Percentiles rank a stretch among this genome's conserved stretches.
Evolutionary conservation across 169 alveolate species (phyloP).

Genomic region (Theileria sp.): DNA sequence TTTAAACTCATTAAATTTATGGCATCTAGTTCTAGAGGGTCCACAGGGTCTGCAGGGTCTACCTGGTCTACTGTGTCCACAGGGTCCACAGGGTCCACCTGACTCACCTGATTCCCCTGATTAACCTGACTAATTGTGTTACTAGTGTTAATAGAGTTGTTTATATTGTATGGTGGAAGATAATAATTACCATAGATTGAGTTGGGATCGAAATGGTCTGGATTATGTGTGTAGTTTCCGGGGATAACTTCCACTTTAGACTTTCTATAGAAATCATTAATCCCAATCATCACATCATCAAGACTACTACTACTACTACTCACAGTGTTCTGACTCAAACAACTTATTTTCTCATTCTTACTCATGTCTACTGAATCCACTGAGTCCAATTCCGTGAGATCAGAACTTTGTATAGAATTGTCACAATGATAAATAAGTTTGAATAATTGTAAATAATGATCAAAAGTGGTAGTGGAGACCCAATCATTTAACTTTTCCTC

Average conservation of each 20-base stretch:
- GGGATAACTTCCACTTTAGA: background rate
- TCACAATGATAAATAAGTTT: background rate
- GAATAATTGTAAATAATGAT: conserved; percentile 6
- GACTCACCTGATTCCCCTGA: too few species aligned
- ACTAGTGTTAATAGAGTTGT: too few species aligned
- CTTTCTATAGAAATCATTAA: background rate
- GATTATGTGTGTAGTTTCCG: background rate
- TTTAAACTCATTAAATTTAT: background rate
- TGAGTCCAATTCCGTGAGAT: too few species aligned
- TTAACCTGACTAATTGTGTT: too few species aligned
- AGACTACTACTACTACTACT: background rate
- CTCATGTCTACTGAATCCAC: background rate
- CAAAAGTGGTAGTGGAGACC: conserved; percentile 40
- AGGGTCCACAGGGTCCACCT: too few species aligned
- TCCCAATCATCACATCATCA: background rate
- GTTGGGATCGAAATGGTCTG: conserved; percentile 26
- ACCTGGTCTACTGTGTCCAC: too few species aligned
- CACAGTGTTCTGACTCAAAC: background rate
- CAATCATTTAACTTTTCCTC: conserved; percentile 43
- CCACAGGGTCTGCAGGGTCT: too few species aligned
- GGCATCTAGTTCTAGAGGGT: too few species aligned
- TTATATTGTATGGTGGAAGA: background rate
- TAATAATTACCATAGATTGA: conserved; percentile 53
- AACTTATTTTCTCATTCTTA: background rate
- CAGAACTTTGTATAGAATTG: background rate